Conservation (phyloP, 371 early-diverging fungal genomes). For the Dipsacomyces acuminosporus region DNA sequence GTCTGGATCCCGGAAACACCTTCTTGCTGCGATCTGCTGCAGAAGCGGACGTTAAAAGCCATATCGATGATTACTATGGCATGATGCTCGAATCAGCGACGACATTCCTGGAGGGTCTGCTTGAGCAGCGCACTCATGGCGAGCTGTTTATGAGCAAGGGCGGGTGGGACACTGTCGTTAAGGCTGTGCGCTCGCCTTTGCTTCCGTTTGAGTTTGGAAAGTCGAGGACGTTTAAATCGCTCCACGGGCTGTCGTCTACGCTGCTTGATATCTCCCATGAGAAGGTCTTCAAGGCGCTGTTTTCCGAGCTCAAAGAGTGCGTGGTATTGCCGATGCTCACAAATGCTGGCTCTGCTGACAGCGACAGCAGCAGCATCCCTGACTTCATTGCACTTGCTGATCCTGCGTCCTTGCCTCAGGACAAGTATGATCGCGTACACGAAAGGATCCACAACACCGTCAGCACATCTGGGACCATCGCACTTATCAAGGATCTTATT, state of each 20-base stretch:
- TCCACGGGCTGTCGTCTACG: constrained; percentile 39
- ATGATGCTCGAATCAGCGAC: constrained; percentile 50
- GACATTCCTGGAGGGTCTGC: constrained; percentile 46
- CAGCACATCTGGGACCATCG: constrained; percentile 17
- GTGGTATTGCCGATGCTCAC: constrained; percentile 14
- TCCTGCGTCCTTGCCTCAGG: constrained; percentile 20
- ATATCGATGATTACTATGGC: constrained; percentile 43
- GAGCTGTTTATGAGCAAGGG: constrained; percentile 42
- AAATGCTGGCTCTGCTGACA: neutral
- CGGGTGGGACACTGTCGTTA: constrained; percentile 44
- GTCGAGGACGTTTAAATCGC: constrained; percentile 44
- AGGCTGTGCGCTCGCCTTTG: constrained; percentile 38
- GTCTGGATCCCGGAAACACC: constrained; percentile 46
- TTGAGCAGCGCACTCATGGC: constrained; percentile 47
- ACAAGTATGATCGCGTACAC: constrained; percentile 16
- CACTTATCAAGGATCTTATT: constrained; percentile 31
- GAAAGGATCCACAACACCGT: constrained; percentile 28
- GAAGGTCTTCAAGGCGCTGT: constrained; percentile 31
- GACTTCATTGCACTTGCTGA: constrained; percentile 26
- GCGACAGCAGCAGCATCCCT: constrained; percentile 1
- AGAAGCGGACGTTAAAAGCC: constrained; percentile 22
- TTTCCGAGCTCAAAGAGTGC: constrained; percentile 25
- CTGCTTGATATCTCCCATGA: constrained; percentile 45
- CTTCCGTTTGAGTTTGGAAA: constrained; percentile 47
- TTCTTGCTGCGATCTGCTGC: constrained; percentile 32